These are phyloP conservation scores for Scleromitrula shiraiana DNA, from an alignment of 2,329 filamentous ascomycete species.

Conservation along the genomic window DNA sequence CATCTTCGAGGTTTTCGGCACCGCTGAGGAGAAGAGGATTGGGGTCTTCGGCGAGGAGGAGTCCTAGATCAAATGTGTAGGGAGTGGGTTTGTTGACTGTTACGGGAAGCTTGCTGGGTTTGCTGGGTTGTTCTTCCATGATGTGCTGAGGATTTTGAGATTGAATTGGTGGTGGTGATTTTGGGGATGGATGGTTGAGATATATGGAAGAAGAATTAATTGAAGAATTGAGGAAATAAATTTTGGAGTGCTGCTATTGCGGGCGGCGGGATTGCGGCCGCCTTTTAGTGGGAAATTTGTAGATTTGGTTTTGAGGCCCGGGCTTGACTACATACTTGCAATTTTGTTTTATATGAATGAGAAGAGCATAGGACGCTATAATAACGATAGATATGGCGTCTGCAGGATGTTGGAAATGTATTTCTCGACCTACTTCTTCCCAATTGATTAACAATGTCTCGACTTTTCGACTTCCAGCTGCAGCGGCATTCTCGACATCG, in stretches of 20 bases:
- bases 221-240: conserved; percentile 9
- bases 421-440: conserved; percentile 38
- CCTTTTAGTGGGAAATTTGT: conserved; percentile 11
- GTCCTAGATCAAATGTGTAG: conserved; percentile 85
- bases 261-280: conserved; percentile 9
- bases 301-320: too few species aligned
- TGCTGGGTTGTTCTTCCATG: too few species aligned
- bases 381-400: conserved; percentile 40
- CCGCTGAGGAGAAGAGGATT: conserved; percentile 63
- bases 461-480: conserved; percentile 25
- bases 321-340: too few species aligned
- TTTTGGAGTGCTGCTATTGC: conserved; percentile 11
- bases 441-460: conserved; percentile 34
- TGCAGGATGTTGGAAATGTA: conserved; percentile 50
- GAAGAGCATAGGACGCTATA: too few species aligned
- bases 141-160: conserved; percentile 5
- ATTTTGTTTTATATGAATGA: too few species aligned
- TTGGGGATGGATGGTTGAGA: conserved; percentile 2
- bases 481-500: conserved; percentile 21
- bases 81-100: conserved; percentile 75
- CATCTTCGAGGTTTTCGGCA: conserved; percentile 48
- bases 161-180: conserved; percentile 1
- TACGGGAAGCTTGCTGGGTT: conserved; percentile 42
- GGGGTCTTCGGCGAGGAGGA: conserved; percentile 77
- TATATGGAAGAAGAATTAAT: conserved; percentile 1